These are phyloP conservation scores for Gillenia trifoliata DNA, from an alignment of 306 rosid genomes.

Conservation along the genomic window DNA sequence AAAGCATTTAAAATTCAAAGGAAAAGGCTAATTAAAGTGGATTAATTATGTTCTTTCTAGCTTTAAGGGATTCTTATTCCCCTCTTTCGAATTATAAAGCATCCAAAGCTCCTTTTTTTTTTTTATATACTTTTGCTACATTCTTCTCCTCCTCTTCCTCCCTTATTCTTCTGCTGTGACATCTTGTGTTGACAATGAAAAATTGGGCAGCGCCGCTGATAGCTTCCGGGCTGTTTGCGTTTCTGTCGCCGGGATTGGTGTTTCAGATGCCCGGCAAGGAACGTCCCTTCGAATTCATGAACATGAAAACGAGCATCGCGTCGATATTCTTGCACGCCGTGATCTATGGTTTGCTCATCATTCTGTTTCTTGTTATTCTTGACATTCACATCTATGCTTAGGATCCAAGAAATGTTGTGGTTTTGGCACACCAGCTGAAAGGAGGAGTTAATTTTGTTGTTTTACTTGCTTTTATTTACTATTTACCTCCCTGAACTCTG, in stretches of 20 bases:
- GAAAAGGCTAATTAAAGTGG: slow-evolving; percentile 19
- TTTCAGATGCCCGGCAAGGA: slow-evolving; percentile 85
- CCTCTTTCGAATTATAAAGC: slow-evolving; percentile 5
- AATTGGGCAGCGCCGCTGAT: slow-evolving; percentile 86
- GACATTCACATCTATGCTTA: slow-evolving; percentile 61
- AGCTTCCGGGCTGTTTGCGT: slow-evolving; percentile 71
- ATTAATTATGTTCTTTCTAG: slow-evolving; percentile 4
- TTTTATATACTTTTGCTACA: neutral
- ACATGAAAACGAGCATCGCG: slow-evolving; percentile 76
- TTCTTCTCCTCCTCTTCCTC: neutral
- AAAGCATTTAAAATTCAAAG: neutral
- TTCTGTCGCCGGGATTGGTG: slow-evolving; percentile 71
- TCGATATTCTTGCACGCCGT: slow-evolving; percentile 83
- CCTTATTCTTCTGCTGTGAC: slow-evolving; percentile 1
- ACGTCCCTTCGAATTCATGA: slow-evolving; percentile 62
- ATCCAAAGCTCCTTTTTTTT: neutral
- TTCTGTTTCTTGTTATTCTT: slow-evolving; percentile 69
- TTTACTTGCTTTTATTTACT: neutral
- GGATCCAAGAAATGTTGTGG: neutral
- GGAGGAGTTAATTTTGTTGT: neutral
- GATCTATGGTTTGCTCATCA: slow-evolving; percentile 63
- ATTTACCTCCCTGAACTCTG: neutral
- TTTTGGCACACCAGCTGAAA: neutral
- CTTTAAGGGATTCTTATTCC: slow-evolving; percentile 57
- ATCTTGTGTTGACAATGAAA: slow-evolving; percentile 32